Evolutionary conservation across 164 flowering plant species (phyloP).

Genomic region (Sedum album): DNA sequence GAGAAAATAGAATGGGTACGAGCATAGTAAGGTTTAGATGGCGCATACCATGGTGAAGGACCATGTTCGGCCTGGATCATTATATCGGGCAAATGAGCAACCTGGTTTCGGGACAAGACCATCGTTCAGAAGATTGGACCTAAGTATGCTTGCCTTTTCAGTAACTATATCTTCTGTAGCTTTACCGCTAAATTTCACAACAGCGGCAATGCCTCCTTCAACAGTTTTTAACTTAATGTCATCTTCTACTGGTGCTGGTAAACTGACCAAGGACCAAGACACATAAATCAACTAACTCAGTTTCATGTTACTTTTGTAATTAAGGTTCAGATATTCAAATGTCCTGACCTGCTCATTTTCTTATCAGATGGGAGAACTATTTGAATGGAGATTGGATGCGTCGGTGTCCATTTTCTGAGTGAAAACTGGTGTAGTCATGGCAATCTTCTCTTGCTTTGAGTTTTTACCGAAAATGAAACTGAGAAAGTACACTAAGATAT

Average conservation of each 20-base stretch:
- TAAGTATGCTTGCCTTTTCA: slow-evolving; percentile 22
- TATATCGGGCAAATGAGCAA: too few species aligned
- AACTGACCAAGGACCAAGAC: slow-evolving; percentile 35
- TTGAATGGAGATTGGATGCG: slow-evolving; percentile 55
- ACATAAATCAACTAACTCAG: background rate
- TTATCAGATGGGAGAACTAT: slow-evolving; percentile 71
- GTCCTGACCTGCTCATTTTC: slow-evolving; percentile 53
- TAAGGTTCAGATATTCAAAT: background rate
- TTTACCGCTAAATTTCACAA: slow-evolving; percentile 73
- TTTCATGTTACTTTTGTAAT: background rate
- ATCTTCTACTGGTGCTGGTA: slow-evolving; percentile 65
- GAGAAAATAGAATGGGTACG: too few species aligned
- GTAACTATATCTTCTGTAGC: slow-evolving; percentile 59
- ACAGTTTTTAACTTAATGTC: slow-evolving; percentile 49
- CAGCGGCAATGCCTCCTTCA: slow-evolving; percentile 77
- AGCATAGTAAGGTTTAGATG: too few species aligned
- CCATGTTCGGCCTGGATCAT: too few species aligned
- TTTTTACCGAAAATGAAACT: slow-evolving; percentile 94
- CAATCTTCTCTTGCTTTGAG: slow-evolving; percentile 63
- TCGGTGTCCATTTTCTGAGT: slow-evolving; percentile 53
- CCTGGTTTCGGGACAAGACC: too few species aligned
- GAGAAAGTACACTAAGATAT: background rate
- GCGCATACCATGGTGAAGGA: too few species aligned
- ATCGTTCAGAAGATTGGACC: too few species aligned
- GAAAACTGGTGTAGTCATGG: slow-evolving; percentile 93